Percentiles rank a stretch among this genome's conserved stretches.
These are phyloP conservation scores for Phoma sp. DNA, from an alignment of 2,329 filamentous ascomycete genomes.

Conservation along the genomic window DNA sequence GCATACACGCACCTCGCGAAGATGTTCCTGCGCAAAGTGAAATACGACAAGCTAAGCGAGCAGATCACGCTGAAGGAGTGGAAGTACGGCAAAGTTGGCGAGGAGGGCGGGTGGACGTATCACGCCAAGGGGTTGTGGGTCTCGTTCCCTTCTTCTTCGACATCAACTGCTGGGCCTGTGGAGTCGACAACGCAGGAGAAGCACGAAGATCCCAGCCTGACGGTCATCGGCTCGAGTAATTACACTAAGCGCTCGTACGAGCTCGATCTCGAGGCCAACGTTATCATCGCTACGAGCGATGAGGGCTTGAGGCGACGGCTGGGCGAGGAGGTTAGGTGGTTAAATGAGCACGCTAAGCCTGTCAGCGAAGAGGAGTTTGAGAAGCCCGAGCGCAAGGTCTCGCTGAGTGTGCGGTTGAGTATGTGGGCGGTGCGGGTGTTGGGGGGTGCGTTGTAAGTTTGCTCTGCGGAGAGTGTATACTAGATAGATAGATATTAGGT, in stretches of 20 bases:
- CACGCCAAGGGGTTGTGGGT: slow-evolving; percentile 97
- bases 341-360: slow-evolving; percentile 75
- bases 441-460: slow-evolving; percentile 85
- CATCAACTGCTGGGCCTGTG: slow-evolving; percentile 45
- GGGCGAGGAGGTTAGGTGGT: slow-evolving; percentile 79
- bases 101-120: slow-evolving; percentile 92
- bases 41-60: slow-evolving; percentile 59
- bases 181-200: slow-evolving; percentile 35
- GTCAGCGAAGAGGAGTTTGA: slow-evolving; percentile 82
- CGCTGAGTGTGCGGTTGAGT: slow-evolving; percentile 81
- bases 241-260: slow-evolving; percentile 95
- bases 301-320: slow-evolving; percentile 73
- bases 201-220: slow-evolving; percentile 74
- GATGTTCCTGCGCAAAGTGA: slow-evolving; percentile 75
- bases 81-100: slow-evolving; percentile 80
- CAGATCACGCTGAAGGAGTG: slow-evolving; percentile 84
- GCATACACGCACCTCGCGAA: slow-evolving; percentile 90
- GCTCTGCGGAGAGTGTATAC: no score
- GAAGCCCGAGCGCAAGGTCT: slow-evolving; percentile 81
- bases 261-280: slow-evolving; percentile 89
- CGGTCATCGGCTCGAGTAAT: slow-evolving; percentile 88
- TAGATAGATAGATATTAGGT: background rate
- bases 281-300: slow-evolving; percentile 83
- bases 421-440: slow-evolving; percentile 93
- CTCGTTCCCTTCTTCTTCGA: slow-evolving; percentile 64